These are phyloP conservation scores for Myriosclerotinia scirpicola DNA, from an alignment of 2,329 filamentous ascomycete species.

Conservation along the genomic window DNA sequence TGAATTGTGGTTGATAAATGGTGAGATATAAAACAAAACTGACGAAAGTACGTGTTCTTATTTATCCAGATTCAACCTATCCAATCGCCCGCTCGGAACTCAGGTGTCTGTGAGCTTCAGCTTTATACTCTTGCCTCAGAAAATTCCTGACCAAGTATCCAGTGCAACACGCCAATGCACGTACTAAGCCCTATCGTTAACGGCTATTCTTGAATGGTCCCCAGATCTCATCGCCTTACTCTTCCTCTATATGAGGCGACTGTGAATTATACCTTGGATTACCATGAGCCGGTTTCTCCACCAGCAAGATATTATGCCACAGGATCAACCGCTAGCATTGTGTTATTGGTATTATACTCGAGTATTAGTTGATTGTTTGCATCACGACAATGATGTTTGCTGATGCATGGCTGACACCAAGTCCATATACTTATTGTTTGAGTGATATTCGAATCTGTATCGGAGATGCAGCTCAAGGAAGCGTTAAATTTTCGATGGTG, in stretches of 20 bases:
- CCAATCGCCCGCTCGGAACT: not conserved
- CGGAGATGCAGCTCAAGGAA: conserved; percentile 29
- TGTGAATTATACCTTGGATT: not conserved
- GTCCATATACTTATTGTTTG: not conserved
- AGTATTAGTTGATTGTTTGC: conserved; percentile 1
- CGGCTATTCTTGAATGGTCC: not conserved
- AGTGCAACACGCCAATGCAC: not conserved
- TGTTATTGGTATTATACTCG: not conserved
- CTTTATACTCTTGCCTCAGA: not conserved
- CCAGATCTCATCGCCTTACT: not conserved
- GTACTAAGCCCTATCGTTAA: not conserved
- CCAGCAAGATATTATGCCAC: not conserved
- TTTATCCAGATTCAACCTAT: not conserved
- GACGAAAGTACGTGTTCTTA: not conserved
- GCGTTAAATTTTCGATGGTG: conserved; percentile 52
- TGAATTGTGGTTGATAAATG: not conserved
- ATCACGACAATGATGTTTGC: not conserved
- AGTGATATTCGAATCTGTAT: not conserved
- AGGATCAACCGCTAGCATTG: not conserved
- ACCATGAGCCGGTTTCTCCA: not conserved
- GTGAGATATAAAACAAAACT: not conserved
- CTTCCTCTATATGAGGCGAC: not conserved
- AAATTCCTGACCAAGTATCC: not conserved
- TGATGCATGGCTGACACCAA: not conserved
- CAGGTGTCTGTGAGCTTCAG: not conserved